Evolutionary conservation across 2,329 filamentous ascomycete genomes (phyloP), one percentile per base, ranked within the genome.

Genomic region (Stenocarpella maydis): DNA sequence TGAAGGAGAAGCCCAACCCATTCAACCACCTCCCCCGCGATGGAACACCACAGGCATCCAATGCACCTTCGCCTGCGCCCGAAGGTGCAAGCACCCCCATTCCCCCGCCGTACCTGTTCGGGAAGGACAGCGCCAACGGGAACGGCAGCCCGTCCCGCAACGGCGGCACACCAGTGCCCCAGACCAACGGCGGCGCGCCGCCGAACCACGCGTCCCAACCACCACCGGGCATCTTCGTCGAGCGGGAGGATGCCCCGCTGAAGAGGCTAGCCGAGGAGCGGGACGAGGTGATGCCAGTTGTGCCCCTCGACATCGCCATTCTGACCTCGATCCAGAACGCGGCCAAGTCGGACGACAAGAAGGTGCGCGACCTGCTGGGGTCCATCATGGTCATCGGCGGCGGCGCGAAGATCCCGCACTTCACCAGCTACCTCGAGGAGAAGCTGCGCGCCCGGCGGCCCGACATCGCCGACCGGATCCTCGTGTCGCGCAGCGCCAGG

Each of bases 321-420:
- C 87, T 98, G 71, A 94, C 92, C 19, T 95, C 91, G 60, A 97
- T 98, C 76, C 88, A 92, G 58, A 92, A 97, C 79, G 96, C 94
- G 9, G 91, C 94, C 65, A 92, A 91, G 72, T 91, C 91, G 68
- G 95, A 98, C 77, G 94, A 98, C 73, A 95, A 96, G 82, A 97
- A 97, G 80, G 90, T 95, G 72, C 91, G 93, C 65, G 96, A 99
- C 77, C 92, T 97, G 76, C 86, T 97, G 39, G 92, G 93, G 45
- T 92, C 92, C 55, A 95, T 97, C 81, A 96, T 97, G 92, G 89
- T 97, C 1, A 90, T 97, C 65, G 94, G 94, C 58, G 94, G 95
- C 37, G 94, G 93, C 3, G 90, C 92, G 72, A 93, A 96, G 82
- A 90, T 92, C 0, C 90, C 92, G 1, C 89, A 93, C 7, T 92